Percentiles rank a stretch among this genome's conserved stretches.
These are phyloP conservation scores for Elsinoe batatas DNA, from an alignment of 2,329 filamentous ascomycete species.

Conservation along the genomic window DNA sequence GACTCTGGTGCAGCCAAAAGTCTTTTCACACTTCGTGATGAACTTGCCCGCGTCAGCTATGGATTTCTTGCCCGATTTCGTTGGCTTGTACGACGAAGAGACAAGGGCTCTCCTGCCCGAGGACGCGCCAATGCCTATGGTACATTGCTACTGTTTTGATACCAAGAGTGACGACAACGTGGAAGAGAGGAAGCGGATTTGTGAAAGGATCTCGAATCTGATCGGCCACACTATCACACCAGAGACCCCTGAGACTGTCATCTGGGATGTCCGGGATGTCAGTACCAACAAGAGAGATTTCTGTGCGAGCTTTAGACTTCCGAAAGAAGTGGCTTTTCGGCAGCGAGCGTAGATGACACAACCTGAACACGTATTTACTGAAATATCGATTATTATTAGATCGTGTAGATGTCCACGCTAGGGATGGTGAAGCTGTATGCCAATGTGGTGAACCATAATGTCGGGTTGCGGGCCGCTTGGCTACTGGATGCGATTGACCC, in stretches of 20 bases:
- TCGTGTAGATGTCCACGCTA: too few species aligned
- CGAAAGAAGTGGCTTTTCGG: slow-evolving; percentile 70
- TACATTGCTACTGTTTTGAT: slow-evolving; percentile 93
- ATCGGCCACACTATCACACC: slow-evolving; percentile 49
- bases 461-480: too few species aligned
- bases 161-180: slow-evolving; percentile 68
- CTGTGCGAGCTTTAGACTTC: slow-evolving; percentile 84
- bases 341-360: neutral
- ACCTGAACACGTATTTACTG: too few species aligned
- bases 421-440: too few species aligned
- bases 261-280: slow-evolving; percentile 68
- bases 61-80: slow-evolving; percentile 68
- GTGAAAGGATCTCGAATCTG: slow-evolving; percentile 53
- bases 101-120: slow-evolving; percentile 19
- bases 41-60: slow-evolving; percentile 88
- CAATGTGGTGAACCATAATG: too few species aligned
- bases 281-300: slow-evolving; percentile 95
- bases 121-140: slow-evolving; percentile 54
- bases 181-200: slow-evolving; percentile 50
- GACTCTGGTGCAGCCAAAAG: slow-evolving; percentile 50
- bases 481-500: neutral
- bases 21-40: slow-evolving; percentile 93
- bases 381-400: too few species aligned
- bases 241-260: slow-evolving; percentile 47
- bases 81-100: slow-evolving; percentile 58